Percentiles rank a stretch among this genome's conserved stretches.
Conservation (phyloP, 2,329 filamentous ascomycete genomes). For the Leptodontidium sp. region DNA sequence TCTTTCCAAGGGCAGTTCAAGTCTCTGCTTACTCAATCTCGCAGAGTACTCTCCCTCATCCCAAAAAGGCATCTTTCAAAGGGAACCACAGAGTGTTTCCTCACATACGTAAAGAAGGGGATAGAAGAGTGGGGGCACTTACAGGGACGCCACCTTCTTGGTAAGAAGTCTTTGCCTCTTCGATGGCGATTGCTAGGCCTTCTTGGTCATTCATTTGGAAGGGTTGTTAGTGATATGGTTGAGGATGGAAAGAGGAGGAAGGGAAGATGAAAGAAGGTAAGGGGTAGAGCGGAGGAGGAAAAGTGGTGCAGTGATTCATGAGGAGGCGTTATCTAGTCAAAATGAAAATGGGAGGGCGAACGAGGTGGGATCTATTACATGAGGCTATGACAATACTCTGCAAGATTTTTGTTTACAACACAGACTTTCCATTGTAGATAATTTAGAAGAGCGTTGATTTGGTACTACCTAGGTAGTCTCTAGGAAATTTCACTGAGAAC, state of each 20-base stretch:
- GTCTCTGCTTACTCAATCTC: no score
- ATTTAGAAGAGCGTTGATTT: no score
- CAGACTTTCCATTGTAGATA: no score
- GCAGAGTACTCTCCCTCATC: not conserved
- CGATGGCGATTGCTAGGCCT: constrained; percentile 55
- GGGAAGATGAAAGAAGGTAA: not conserved
- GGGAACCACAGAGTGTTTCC: not conserved
- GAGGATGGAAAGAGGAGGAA: not conserved
- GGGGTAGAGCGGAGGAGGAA: not conserved
- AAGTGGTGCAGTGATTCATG: not conserved
- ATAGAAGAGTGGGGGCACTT: constrained; percentile 34
- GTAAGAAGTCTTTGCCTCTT: constrained; percentile 56
- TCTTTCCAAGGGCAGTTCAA: no score
- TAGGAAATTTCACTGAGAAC: no score
- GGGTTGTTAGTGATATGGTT: constrained; percentile 3
- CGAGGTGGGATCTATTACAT: constrained; percentile 4
- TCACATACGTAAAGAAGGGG: not conserved
- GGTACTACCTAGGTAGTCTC: no score
- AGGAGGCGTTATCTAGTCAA: not conserved
- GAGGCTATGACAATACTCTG: not conserved
- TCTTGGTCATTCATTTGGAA: constrained; percentile 52
- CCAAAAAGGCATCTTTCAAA: not conserved
- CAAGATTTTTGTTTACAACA: no score
- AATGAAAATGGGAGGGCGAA: not conserved
- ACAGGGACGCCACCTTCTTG: constrained; percentile 59